Conservation (phyloP, 2,329 filamentous ascomycete species). For the Colletotrichum magnum region DNA sequence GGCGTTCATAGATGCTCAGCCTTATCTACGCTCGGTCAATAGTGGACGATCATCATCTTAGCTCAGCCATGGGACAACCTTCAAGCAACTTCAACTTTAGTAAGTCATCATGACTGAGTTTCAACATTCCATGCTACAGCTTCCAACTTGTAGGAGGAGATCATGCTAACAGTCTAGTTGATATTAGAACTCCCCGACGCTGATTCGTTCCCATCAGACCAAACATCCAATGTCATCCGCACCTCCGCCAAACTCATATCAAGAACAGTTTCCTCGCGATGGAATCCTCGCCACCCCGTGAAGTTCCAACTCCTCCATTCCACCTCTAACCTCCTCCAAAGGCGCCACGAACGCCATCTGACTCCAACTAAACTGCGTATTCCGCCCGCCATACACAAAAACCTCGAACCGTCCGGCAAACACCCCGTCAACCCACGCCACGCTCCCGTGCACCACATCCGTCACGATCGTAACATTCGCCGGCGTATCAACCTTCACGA, state of each 20-base stretch:
- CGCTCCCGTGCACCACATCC: slow-evolving; percentile 60
- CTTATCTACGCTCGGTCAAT: neutral
- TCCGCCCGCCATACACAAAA: slow-evolving; percentile 66
- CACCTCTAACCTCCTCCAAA: slow-evolving; percentile 47
- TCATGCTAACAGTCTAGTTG: too few relatives aligned
- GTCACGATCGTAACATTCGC: slow-evolving; percentile 58
- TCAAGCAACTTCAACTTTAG: too few relatives aligned
- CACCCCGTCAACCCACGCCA: slow-evolving; percentile 61
- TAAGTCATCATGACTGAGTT: too few relatives aligned
- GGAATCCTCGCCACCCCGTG: neutral
- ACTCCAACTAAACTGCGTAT: slow-evolving; percentile 66
- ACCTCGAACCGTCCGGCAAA: slow-evolving; percentile 68
- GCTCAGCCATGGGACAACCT: too few relatives aligned
- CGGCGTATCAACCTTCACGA: slow-evolving; percentile 51
- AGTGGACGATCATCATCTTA: neutral
- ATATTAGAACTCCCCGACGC: too few relatives aligned
- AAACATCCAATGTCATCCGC: too few relatives aligned
- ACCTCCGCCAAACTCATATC: too few relatives aligned
- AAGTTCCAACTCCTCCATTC: slow-evolving; percentile 9
- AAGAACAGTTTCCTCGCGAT: neutral
- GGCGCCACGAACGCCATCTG: slow-evolving; percentile 71
- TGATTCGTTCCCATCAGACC: too few relatives aligned
- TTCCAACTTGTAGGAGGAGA: too few relatives aligned
- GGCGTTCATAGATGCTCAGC: neutral
- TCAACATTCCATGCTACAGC: too few relatives aligned